Base-by-base conservation (phyloP, 179 eudicot genomes). In the Beta macrorhiza region DNA sequence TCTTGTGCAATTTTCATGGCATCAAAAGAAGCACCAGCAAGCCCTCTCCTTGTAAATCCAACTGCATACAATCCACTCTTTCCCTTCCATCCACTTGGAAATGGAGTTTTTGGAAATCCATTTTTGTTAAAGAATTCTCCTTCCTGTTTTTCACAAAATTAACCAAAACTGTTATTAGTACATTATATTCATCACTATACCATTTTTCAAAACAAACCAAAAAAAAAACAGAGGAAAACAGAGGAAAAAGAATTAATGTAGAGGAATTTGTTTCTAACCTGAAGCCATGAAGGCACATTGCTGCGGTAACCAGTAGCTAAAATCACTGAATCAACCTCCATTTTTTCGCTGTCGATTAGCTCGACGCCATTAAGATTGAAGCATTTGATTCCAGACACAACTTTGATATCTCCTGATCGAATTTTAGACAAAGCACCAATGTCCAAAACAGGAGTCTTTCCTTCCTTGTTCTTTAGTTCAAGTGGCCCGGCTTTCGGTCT, bases 221-320 rank as follows among this genome's bases (percentile, higher is more conserved):
- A 25, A 25, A 25, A 25, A 25, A 25, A 25, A 25, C 25, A 25
- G 25, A 25, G 25, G 25, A 25, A 25, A 25, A 25, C 25, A 25
- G 25, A 25, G 25, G 25, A 25, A 25, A 25, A 25, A 25, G 25
- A 25, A 25, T 25, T 25, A 82, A 80, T 70, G 49, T 64, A 81
- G 84, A 45, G 79, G 73, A 59, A 17, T 14, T 75, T 16, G 25
- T 76, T 76, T 85, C 91, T 83, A 82, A 94, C 98, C 97, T 93
- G 89, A 8, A 95, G 98, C 99, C 99, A 95, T 76, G 83, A 90
- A 12, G 99, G 99, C 15, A 95, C 96, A 81, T 93, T 95, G 93
- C 99, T 95, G 52, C 91, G 82, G 65, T 95, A 95, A 4, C 99
- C 99, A 55, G 99, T 93, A 7, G 99, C 97, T 53, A 95, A 53